A percentile compares a stretch with the other conserved stretches of the same genome.
These are phyloP conservation scores for Conticribra guillardii DNA, from an alignment of 108 stramenopile genomes.

Conservation along the genomic window DNA sequence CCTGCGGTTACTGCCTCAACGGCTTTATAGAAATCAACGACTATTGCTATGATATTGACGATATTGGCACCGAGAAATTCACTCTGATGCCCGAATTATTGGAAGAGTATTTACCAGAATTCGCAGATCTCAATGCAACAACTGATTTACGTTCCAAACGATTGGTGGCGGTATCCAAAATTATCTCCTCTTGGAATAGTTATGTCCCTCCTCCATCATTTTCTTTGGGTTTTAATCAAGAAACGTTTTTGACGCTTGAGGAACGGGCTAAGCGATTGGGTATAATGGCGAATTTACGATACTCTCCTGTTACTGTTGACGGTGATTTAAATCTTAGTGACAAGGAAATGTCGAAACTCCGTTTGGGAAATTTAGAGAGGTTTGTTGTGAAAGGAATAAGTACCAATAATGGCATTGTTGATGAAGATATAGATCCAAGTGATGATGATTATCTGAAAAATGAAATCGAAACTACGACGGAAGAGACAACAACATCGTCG, in stretches of 20 bases:
- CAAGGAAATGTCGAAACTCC: no score
- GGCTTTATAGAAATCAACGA: slow-evolving; percentile 22
- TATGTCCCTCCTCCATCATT: slow-evolving; percentile 20
- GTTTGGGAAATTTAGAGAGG: slow-evolving; percentile 23
- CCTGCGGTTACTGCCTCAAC: slow-evolving; percentile 24
- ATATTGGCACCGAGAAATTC: slow-evolving; percentile 6
- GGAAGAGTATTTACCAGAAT: slow-evolving; percentile 17
- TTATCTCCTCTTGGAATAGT: slow-evolving; percentile 30
- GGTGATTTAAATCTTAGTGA: not conserved
- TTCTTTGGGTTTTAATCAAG: slow-evolving; percentile 33
- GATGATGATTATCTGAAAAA: no score
- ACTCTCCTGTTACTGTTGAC: not conserved
- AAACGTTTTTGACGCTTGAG: slow-evolving; percentile 32
- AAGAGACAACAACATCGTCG: no score
- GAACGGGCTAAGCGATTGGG: slow-evolving; percentile 36
- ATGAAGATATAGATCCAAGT: no score
- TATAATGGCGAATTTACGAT: not conserved
- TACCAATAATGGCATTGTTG: no score
- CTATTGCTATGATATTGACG: slow-evolving; percentile 20
- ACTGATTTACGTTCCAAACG: slow-evolving; percentile 13
- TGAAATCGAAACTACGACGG: no score
- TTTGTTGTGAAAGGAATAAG: no score
- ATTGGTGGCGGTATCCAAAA: slow-evolving; percentile 12
- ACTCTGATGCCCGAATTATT: slow-evolving; percentile 6
- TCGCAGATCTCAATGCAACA: slow-evolving; percentile 2